Conservation (phyloP, 2,329 filamentous ascomycete genomes). For the Fusarium albosuccineum region DNA sequence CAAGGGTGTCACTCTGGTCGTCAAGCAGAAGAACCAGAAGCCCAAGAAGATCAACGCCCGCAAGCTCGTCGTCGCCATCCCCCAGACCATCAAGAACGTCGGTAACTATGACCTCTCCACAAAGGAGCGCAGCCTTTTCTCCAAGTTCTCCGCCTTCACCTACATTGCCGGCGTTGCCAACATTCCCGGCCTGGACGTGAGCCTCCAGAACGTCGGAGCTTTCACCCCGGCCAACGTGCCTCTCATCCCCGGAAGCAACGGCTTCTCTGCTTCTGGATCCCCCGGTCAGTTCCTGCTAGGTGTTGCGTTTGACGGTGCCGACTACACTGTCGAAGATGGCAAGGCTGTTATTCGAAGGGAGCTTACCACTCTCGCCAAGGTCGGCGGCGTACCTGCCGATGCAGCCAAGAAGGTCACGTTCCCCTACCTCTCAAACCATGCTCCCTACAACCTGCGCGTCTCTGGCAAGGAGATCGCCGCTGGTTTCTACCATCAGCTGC, state of each 20-base stretch:
- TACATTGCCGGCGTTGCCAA: constrained; percentile 32
- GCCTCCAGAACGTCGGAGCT: constrained; percentile 31
- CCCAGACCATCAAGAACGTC: constrained; percentile 30
- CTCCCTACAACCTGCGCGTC: constrained; percentile 34
- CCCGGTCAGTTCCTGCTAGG: constrained; percentile 20
- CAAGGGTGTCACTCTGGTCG: constrained; percentile 2
- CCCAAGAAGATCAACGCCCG: constrained; percentile 18
- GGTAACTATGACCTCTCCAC: constrained; percentile 13
- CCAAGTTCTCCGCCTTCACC: constrained; percentile 23
- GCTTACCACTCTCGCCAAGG: constrained; percentile 13
- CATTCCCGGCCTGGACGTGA: constrained; percentile 17
- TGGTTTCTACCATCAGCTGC: constrained; percentile 30
- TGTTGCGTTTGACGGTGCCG: constrained; percentile 6
- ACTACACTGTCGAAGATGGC: constrained; percentile 14
- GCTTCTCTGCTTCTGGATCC: not conserved
- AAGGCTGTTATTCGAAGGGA: constrained; percentile 23
- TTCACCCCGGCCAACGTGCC: constrained; percentile 12
- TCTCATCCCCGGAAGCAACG: constrained; percentile 19
- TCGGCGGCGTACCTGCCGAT: constrained; percentile 8
- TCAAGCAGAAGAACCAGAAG: constrained; percentile 11
- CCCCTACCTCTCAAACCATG: constrained; percentile 18
- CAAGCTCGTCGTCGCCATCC: constrained; percentile 37
- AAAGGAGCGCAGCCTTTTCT: constrained; percentile 20
- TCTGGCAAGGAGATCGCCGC: not conserved
- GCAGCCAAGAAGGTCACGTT: constrained; percentile 16